phyloP scores from a whole-genome alignment of 306 rosid genomes.

The Parietaria judaica region DNA sequence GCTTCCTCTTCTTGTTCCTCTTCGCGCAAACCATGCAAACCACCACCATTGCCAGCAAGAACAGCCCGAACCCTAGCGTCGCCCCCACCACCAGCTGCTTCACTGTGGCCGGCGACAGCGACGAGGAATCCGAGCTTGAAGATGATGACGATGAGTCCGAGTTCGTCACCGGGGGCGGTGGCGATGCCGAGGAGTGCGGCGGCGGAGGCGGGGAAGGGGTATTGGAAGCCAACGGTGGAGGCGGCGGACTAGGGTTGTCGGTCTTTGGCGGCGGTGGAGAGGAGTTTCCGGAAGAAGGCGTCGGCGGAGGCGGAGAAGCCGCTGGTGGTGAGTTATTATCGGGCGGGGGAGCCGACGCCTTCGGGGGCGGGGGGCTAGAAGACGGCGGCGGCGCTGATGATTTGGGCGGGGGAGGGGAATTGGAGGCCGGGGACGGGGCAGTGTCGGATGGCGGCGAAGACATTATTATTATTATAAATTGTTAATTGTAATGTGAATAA shows the following conservation, averaged over 20 bases:
- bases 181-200: constrained; percentile 18
- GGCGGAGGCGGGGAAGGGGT: constrained; percentile 15
- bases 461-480: constrained; percentile 38
- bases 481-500: background rate
- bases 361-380: constrained; percentile 8
- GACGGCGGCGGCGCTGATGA: constrained; percentile 17
- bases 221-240: background rate
- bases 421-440: constrained; percentile 23
- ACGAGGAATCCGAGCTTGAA: background rate
- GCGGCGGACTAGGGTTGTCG: background rate
- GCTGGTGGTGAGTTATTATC: constrained; percentile 3
- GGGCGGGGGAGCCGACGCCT: constrained; percentile 13
- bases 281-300: background rate
- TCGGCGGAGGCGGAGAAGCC: background rate
- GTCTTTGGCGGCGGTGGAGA: constrained; percentile 11
- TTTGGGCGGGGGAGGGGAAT: constrained; percentile 13
- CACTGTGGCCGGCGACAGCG: background rate
- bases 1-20: constrained; percentile 42
- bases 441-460: constrained; percentile 25
- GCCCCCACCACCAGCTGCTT: constrained; percentile 30
- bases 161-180: constrained; percentile 25
- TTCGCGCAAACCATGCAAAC: constrained; percentile 29
- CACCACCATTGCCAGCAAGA: constrained; percentile 28
- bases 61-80: constrained; percentile 29
- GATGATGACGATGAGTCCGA: background rate